Conservation (phyloP, 495 filamentous ascomycete genomes). For the Lasiosphaeris hirsuta region DNA sequence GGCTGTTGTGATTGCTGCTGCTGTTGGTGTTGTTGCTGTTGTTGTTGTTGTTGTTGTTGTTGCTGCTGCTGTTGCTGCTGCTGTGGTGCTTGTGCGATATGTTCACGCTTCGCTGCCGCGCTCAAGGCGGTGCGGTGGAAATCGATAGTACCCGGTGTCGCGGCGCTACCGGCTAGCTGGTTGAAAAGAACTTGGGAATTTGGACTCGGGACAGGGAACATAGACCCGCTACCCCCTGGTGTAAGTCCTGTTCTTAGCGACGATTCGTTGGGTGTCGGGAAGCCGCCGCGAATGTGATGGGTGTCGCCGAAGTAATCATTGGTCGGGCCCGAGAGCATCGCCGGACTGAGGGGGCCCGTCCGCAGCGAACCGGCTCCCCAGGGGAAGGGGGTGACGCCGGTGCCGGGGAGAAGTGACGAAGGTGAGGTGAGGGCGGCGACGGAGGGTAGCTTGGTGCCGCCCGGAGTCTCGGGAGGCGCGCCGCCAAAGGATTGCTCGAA, state of each 20-base stretch:
- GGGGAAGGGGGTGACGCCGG: constrained; percentile 63
- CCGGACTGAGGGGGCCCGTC: constrained; percentile 90
- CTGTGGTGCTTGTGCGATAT: constrained; percentile 31
- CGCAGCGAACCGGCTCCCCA: constrained; percentile 83
- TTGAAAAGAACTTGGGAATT: constrained; percentile 78
- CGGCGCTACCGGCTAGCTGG: constrained; percentile 65
- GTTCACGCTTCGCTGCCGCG: constrained; percentile 60
- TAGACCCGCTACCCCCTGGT: constrained; percentile 92
- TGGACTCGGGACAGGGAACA: constrained; percentile 92
- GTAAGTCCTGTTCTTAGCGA: constrained; percentile 89
- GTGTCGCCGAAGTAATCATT: constrained; percentile 72
- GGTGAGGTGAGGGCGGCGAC: constrained; percentile 92
- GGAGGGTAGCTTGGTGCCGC: constrained; percentile 83
- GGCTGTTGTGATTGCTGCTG: constrained; percentile 31
- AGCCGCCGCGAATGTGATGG: constrained; percentile 74
- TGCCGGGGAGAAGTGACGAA: constrained; percentile 69
- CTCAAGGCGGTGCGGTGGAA: constrained; percentile 91
- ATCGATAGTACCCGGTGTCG: constrained; percentile 86
- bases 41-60: constrained; percentile 25
- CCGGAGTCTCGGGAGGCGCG: constrained; percentile 72
- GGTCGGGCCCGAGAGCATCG: constrained; percentile 89
- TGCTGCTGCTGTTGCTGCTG: constrained; percentile 48
- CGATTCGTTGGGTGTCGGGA: constrained; percentile 97
- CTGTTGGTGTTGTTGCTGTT: too few relatives aligned
- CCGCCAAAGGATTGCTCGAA: constrained; percentile 89